Base-by-base conservation (phyloP, 1,139 yeast genomes). In the Spencermartinsiella ligniputridi region DNA sequence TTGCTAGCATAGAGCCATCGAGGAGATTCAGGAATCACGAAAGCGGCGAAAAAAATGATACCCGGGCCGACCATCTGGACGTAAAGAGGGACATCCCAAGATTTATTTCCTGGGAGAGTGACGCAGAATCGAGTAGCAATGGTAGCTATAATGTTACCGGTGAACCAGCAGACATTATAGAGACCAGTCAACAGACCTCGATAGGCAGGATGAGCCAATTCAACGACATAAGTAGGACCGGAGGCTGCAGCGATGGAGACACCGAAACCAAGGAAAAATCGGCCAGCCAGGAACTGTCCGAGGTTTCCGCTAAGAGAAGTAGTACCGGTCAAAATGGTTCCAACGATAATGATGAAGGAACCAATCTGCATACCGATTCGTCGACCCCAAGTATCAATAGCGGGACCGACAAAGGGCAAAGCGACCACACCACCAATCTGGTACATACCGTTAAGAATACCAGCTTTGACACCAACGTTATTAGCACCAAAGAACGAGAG, bases 11-110 rank as follows among this genome's bases (percentile, higher is more conserved):
- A 72, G 64, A 72, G 62, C 74, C 75, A 72, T 52, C 77, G 64
- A 5, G 77, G 78, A 6, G 75, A 68, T 57, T 73, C 78, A 3
- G 79, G 83, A 54, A 79, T 65, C 50, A 76, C 70, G 61, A 76
- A 67, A 43, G 70, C 61, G 17, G 76, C 77, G 3, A 66, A 22
- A 33, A 70, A 58, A 48, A 77, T 71, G 48, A 81, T 64, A 8
- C 78, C 54, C 15, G 81, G 59, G 25, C 49, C 48, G 61, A 59
- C 35, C 57, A 61, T 42, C 57, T 76, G 80, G 48, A 74, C 57
- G 51, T 68, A 67, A 6, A 76, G 71, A 6, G 78, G 77, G 43
- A 74, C 64, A 52, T 60, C 35, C 49, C 78, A 61, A 73, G 41
- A 39, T 79, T 72, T 61, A 52, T 54, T 36, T 55, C 48, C 37